These are phyloP conservation scores for Neoboletus magnificus DNA, from an alignment of 768 basidiomycete species.

Conservation along the genomic window DNA sequence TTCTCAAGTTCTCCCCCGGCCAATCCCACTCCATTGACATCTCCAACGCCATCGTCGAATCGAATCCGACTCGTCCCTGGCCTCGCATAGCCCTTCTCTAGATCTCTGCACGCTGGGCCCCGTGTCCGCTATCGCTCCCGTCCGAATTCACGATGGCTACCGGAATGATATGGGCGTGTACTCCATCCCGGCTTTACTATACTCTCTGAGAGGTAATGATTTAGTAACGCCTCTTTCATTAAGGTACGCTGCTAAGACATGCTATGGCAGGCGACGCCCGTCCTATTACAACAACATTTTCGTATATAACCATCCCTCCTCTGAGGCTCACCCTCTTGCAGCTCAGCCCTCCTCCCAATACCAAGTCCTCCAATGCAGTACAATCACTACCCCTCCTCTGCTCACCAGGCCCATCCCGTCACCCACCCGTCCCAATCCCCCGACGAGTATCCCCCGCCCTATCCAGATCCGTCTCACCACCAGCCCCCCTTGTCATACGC, in stretches of 20 bases:
- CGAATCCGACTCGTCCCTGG: conserved; percentile 21
- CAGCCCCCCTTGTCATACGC: conserved; percentile 25
- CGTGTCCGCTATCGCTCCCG: conserved; percentile 29
- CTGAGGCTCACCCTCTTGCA: conserved; percentile 10
- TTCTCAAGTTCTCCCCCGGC: conserved; percentile 27
- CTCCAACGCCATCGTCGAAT: conserved; percentile 34
- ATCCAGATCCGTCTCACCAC: conserved; percentile 25
- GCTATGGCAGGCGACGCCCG: conserved; percentile 34
- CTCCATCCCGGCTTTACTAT: conserved; percentile 34
- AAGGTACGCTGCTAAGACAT: conserved; percentile 39
- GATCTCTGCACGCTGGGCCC: conserved; percentile 23
- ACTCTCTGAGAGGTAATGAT: conserved; percentile 35
- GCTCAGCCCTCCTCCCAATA: background rate
- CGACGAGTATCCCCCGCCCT: conserved; percentile 18
- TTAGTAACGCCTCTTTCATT: conserved; percentile 37
- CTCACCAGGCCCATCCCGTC: conserved; percentile 17
- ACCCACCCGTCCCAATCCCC: conserved; percentile 21
- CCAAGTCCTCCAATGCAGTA: conserved; percentile 27
- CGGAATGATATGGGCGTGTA: conserved; percentile 34
- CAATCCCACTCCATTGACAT: conserved; percentile 31
- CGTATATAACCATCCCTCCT: conserved; percentile 31
- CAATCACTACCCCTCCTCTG: conserved; percentile 21
- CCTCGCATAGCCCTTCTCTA: conserved; percentile 22
- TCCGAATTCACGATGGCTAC: conserved; percentile 32
- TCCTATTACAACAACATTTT: conserved; percentile 32